Evolutionary conservation across 495 filamentous ascomycete species (phyloP).

Genomic region (Neurospora hispaniola): DNA sequence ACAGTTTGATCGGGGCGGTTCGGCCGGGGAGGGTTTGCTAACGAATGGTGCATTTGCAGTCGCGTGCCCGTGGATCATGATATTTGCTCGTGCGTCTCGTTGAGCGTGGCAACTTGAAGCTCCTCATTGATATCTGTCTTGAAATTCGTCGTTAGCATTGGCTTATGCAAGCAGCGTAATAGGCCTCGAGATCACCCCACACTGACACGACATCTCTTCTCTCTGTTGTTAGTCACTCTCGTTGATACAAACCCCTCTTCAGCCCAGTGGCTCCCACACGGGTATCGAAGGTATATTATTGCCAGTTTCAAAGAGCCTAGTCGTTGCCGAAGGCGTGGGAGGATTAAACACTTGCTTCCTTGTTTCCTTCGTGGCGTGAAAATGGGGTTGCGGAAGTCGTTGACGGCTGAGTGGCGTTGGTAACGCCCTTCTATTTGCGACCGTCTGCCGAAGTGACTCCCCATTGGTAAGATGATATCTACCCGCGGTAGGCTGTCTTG

Average conservation of each 20-base stretch:
- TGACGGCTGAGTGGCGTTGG: neutral
- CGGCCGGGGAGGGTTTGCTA: too few relatives aligned
- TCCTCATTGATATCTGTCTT: neutral
- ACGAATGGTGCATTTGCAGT: too few relatives aligned
- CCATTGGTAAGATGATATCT: neutral
- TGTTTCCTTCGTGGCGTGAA: neutral
- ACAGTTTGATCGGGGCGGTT: too few relatives aligned
- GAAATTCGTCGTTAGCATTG: neutral
- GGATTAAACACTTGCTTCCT: neutral
- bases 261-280: neutral
- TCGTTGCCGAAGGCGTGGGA: neutral
- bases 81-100: neutral
- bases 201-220: neutral
- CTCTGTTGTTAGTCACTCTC: neutral
- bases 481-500: neutral
- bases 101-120: neutral
- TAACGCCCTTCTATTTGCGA: too few relatives aligned
- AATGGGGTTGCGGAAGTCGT: neutral
- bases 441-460: too few relatives aligned
- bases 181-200: neutral
- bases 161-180: neutral
- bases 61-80: too few relatives aligned
- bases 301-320: accelerated
- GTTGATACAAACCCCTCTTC: too few relatives aligned
- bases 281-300: neutral